These are phyloP conservation scores for Capsicum pubescens DNA, from an alignment of 257 asterid species.

Conservation along the genomic window DNA sequence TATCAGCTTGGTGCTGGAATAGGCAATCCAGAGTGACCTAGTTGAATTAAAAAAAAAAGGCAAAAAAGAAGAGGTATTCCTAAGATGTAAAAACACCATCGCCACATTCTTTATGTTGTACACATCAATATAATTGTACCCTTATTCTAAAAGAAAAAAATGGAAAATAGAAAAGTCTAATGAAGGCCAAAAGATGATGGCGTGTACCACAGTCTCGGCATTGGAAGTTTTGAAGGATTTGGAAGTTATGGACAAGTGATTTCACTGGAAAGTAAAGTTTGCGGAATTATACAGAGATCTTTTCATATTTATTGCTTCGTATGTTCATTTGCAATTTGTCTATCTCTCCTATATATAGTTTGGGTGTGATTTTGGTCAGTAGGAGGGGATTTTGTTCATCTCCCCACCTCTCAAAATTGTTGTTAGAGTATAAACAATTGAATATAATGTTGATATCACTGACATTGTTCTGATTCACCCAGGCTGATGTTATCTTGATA, in stretches of 20 bases:
- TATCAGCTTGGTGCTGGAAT: constrained; percentile 5
- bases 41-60: not conserved
- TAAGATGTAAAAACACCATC: not conserved
- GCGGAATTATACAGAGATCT: not conserved
- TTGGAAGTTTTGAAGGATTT: not conserved
- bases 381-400: not conserved
- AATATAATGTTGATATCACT: not conserved
- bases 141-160: not conserved
- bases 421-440: not conserved
- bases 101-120: not conserved
- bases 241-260: not conserved
- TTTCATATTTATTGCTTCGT: not conserved
- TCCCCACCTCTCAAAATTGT: not conserved
- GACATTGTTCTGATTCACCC: constrained; percentile 38
- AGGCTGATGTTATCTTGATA: constrained; percentile 90
- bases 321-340: not conserved
- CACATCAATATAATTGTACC: not conserved
- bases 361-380: constrained; percentile 17
- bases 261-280: not conserved
- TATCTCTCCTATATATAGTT: not conserved
- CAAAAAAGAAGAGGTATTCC: not conserved
- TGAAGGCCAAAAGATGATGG: constrained; percentile 13
- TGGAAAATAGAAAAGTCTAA: not conserved
- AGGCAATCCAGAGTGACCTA: not conserved
- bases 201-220: not conserved